A percentile compares a stretch with the other conserved stretches of the same genome.
Evolutionary conservation across 1,284 basidiomycete genomes (phyloP).

Genomic region (Rhizoctonia solani): DNA sequence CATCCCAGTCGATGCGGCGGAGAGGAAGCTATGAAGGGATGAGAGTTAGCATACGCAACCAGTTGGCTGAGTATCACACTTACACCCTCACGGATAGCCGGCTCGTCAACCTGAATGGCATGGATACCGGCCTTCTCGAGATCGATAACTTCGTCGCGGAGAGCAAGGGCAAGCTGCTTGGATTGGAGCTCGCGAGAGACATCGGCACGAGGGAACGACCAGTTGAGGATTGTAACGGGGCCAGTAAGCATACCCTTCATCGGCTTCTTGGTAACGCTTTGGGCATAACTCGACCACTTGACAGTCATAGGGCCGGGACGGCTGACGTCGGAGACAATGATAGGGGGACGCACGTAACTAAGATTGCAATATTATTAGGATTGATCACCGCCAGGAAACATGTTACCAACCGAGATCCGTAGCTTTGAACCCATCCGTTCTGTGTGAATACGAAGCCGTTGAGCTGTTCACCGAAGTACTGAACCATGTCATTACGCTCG

Average conservation of each 20-base stretch:
- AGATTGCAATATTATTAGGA: slow-evolving; percentile 47
- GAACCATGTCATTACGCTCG: slow-evolving; percentile 99
- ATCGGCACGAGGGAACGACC: slow-evolving; percentile 99
- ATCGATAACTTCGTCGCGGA: slow-evolving; percentile 98
- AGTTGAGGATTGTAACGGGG: slow-evolving; percentile 97
- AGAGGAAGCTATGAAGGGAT: slow-evolving; percentile 70
- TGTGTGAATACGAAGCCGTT: slow-evolving; percentile 97
- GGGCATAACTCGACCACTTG: slow-evolving; percentile 95
- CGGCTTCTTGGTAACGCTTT: slow-evolving; percentile 90
- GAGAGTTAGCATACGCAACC: not conserved
- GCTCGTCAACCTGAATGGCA: slow-evolving; percentile 99
- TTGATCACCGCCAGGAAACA: slow-evolving; percentile 17
- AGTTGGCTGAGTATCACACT: slow-evolving; percentile 42
- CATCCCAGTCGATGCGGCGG: slow-evolving; percentile 91
- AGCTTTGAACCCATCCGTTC: slow-evolving; percentile 99
- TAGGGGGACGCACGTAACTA: slow-evolving; percentile 98
- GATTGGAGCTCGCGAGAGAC: slow-evolving; percentile 96
- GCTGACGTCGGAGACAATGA: slow-evolving; percentile 98
- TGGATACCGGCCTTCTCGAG: slow-evolving; percentile 97
- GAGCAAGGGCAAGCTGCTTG: slow-evolving; percentile 96
- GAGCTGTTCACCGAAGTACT: slow-evolving; percentile 99
- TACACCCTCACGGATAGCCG: slow-evolving; percentile 98
- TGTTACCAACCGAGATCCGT: slow-evolving; percentile 74
- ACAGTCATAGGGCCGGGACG: slow-evolving; percentile 95
- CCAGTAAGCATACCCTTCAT: slow-evolving; percentile 99